These are phyloP conservation scores for Stereum hirsutum DNA, from an alignment of 1,284 basidiomycete species.

Conservation along the genomic window DNA sequence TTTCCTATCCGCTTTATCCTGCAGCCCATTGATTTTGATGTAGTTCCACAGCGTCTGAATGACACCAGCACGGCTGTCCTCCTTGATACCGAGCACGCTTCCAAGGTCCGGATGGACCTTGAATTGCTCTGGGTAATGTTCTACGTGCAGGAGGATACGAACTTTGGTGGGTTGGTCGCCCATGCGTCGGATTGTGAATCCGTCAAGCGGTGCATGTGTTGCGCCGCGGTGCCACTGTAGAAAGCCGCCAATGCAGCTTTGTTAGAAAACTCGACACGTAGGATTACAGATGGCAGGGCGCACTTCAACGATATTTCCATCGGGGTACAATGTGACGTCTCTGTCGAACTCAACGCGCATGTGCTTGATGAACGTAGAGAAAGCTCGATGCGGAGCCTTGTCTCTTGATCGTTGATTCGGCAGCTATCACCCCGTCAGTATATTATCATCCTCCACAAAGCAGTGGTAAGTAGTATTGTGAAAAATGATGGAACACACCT, in stretches of 20 bases:
- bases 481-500: constrained; percentile 35
- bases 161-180: constrained; percentile 75
- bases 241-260: constrained; percentile 8
- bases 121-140: constrained; percentile 84
- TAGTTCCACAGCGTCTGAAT: constrained; percentile 90
- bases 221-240: constrained; percentile 64
- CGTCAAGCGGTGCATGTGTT: constrained; percentile 65
- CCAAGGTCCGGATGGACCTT: constrained; percentile 75
- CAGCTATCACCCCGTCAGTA: constrained; percentile 25
- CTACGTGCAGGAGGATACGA: constrained; percentile 75
- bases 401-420: constrained; percentile 60
- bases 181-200: constrained; percentile 81
- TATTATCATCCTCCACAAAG: not conserved
- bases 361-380: constrained; percentile 80
- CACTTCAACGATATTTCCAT: constrained; percentile 75
- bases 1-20: constrained; percentile 85
- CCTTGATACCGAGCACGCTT: constrained; percentile 70
- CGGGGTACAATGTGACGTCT: constrained; percentile 75
- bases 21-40: constrained; percentile 79
- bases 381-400: constrained; percentile 62
- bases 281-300: constrained; percentile 10
- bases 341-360: constrained; percentile 85
- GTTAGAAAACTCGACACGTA: too few species aligned
- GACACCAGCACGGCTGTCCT: constrained; percentile 79
- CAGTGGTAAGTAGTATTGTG: not conserved